Evolutionary conservation across 2,329 filamentous ascomycete species (phyloP).

Genomic region (Piedraia hortae): DNA sequence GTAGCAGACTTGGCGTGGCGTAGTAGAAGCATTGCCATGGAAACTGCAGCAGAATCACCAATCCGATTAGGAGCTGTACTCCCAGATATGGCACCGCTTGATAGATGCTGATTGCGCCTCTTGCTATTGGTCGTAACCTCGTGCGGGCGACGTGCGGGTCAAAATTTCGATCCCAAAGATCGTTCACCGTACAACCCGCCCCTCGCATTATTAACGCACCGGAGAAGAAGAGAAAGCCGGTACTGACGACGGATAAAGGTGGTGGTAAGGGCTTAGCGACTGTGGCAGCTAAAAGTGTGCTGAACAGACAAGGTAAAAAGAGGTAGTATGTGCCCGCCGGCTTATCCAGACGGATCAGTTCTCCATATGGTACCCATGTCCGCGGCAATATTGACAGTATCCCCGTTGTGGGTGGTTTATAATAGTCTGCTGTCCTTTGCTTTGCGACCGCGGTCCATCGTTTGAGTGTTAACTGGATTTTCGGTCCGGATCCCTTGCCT

Average conservation of each 20-base stretch:
- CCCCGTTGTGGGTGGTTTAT: conserved; percentile 42
- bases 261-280: conserved; percentile 33
- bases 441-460: too few relatives aligned
- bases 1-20: conserved; percentile 42
- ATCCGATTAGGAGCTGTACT: conserved; percentile 41
- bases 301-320: conserved; percentile 65
- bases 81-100: conserved; percentile 50
- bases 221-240: conserved; percentile 38
- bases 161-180: conserved; percentile 69
- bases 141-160: conserved; percentile 58
- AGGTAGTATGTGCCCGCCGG: conserved; percentile 63
- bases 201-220: conserved; percentile 68
- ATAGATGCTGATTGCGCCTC: conserved; percentile 45
- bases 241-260: conserved; percentile 33
- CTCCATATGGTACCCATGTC: conserved; percentile 52
- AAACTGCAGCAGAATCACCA: conserved; percentile 51
- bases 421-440: conserved; percentile 14
- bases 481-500: too few relatives aligned
- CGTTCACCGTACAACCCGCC: conserved; percentile 70
- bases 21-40: conserved; percentile 48
- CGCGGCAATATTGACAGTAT: conserved; percentile 40
- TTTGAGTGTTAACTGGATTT: too few relatives aligned
- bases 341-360: conserved; percentile 57
- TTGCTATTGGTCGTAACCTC: conserved; percentile 50
- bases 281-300: conserved; percentile 51